Evolutionary conservation across 495 filamentous ascomycete species (phyloP), one percentile per base, ranked within the genome.

Genomic region (Massariosphaeria phaeospora): DNA sequence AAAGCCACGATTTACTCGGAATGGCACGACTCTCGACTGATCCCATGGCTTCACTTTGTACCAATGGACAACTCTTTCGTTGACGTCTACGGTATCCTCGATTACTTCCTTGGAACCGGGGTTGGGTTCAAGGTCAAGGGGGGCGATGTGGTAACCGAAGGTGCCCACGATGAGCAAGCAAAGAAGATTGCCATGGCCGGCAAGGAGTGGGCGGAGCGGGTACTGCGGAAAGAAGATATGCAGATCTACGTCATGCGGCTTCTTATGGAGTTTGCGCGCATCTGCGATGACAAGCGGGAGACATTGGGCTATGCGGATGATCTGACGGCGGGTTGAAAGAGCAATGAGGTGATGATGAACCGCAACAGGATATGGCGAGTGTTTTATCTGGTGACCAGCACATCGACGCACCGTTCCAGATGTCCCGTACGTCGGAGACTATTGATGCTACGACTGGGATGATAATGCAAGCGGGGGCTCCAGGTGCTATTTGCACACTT

Each of bases 1-100:
- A 72, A 72, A 57, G 70, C 70, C 6, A 71, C 70, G 11, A 62
- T 72, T 33, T 72, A 68, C 50, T 52, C 62, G 13, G 70, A 73
- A 38, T 73, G 70, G 70, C 69, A 72, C 48, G 69, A 73, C 48
- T 52, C 43, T 2, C 52, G 70, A 8, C 59, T 73, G 5, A 51
- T 68, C n/a, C 62, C 67, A 9, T 71, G 69, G 69, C 47, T 64
- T 38, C 69, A 71, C 48, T 71, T 81, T 58, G 83, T 89, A n/a
- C 88, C 88, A 1, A 87, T 91, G 84, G 86, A 91, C 63, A 89
- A 84, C 66, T 75, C 82, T 13, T 91, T 84, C 55, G 75, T 80
- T 31, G 88, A 94, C 64, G 73, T 86, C 35, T 91, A 82, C 48
- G 82, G 80, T 3, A 78, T 91, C 17, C 79, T 93, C 76, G 83